phyloP scores from a whole-genome alignment of 2,329 filamentous ascomycete species.

The Colletotrichum lindemuthianum region DNA sequence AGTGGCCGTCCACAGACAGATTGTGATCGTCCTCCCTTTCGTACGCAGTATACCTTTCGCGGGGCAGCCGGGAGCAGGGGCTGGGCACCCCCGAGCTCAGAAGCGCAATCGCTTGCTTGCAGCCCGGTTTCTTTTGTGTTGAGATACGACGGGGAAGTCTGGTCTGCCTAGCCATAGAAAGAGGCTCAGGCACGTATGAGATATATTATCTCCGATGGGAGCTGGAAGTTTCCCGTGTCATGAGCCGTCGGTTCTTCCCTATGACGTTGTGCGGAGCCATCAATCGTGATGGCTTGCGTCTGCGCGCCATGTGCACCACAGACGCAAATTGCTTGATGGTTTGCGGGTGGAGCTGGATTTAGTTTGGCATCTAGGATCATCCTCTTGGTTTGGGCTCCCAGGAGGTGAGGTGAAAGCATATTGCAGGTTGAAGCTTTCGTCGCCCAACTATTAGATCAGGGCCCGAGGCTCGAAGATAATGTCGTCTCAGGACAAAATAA shows the following conservation, averaged over 20 bases:
- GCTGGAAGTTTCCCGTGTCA: constrained; percentile 20
- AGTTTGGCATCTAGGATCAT: constrained; percentile 20
- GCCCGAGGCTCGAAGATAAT: constrained; percentile 22
- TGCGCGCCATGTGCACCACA: constrained; percentile 16
- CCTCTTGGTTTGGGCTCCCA: constrained; percentile 22
- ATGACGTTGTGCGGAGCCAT: constrained; percentile 24
- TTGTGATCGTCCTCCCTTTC: constrained; percentile 24
- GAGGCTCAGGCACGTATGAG: constrained; percentile 20
- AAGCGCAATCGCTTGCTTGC: background rate
- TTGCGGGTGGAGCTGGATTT: constrained; percentile 15
- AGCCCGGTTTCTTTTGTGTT: background rate
- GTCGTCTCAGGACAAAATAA: constrained; percentile 15
- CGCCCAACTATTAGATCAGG: constrained; percentile 16
- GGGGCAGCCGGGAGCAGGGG: constrained; percentile 13
- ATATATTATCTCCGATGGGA: constrained; percentile 23
- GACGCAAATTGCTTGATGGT: constrained; percentile 2
- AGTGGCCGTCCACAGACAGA: constrained; percentile 2
- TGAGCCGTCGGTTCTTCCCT: constrained; percentile 1
- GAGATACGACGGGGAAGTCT: constrained; percentile 18
- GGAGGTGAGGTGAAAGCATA: constrained; percentile 14
- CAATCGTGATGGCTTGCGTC: constrained; percentile 18
- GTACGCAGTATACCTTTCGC: background rate
- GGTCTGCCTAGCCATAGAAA: constrained; percentile 5
- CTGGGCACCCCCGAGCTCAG: background rate
- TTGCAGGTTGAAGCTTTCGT: constrained; percentile 13